Conservation (phyloP, 305 asterid species). For the Solanum aculeatissimum region DNA sequence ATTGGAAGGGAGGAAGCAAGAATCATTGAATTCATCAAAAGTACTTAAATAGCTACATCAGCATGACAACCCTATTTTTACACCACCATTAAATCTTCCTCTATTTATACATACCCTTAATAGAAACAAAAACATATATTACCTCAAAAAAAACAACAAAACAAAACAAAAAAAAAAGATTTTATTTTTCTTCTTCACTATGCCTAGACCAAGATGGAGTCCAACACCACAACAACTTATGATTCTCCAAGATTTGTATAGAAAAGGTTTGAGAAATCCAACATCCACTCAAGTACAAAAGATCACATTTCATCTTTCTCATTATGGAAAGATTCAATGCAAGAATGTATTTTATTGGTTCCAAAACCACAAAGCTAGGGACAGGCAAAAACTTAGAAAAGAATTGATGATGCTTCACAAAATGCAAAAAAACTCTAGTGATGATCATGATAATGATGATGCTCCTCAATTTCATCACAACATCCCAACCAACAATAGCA, state of each 20-base stretch:
- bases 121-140: background rate
- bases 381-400: slow-evolving; percentile 67
- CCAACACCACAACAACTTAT: slow-evolving; percentile 78
- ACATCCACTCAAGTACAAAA: slow-evolving; percentile 60
- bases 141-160: background rate
- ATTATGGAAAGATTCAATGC: slow-evolving; percentile 63
- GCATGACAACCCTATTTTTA: background rate
- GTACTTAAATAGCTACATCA: background rate
- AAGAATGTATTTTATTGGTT: slow-evolving; percentile 92
- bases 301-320: slow-evolving; percentile 62
- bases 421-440: background rate
- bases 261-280: slow-evolving; percentile 60
- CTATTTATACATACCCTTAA: background rate
- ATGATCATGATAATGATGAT: background rate
- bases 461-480: background rate
- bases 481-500: background rate
- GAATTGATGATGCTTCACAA: slow-evolving; percentile 31
- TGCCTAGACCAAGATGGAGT: slow-evolving; percentile 72
- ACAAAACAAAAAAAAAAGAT: background rate
- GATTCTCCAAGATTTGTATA: slow-evolving; percentile 70
- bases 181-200: background rate
- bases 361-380: slow-evolving; percentile 87
- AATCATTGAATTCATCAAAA: background rate
- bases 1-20: background rate
- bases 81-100: background rate